phyloP scores from a whole-genome alignment of 108 stramenopile genomes.

The Schizochytrium sp. region DNA sequence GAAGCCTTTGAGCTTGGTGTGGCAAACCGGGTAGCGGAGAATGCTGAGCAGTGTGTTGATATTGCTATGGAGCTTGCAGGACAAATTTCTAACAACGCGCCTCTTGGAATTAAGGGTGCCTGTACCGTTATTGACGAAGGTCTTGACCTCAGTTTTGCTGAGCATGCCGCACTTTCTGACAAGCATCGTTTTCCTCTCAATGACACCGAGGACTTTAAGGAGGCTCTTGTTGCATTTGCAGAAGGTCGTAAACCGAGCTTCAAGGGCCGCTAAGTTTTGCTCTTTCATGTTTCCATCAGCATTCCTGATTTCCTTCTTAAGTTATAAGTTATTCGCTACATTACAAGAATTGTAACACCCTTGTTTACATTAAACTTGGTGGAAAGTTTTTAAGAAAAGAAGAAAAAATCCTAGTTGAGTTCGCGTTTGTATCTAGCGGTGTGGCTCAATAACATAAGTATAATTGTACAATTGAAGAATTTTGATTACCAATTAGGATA shows the following conservation, averaged over 20 bases:
- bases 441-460: too few relatives aligned
- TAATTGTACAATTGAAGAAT: too few relatives aligned
- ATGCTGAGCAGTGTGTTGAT: not conserved
- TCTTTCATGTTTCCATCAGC: not conserved
- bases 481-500: too few relatives aligned
- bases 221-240: conserved; percentile 31
- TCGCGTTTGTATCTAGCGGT: too few relatives aligned
- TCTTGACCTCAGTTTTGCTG: not conserved
- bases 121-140: conserved; percentile 34
- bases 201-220: conserved; percentile 38
- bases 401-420: too few relatives aligned
- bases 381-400: too few relatives aligned
- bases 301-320: not conserved
- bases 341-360: too few relatives aligned
- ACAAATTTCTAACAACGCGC: conserved; percentile 1
- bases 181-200: conserved; percentile 40
- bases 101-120: conserved; percentile 45
- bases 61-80: conserved; percentile 20
- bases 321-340: not conserved
- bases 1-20: conserved; percentile 55
- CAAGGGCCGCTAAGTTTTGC: not conserved
- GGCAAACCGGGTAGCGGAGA: conserved; percentile 14
- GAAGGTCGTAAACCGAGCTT: conserved; percentile 51
- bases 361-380: too few relatives aligned
- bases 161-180: conserved; percentile 11